Evolutionary conservation across 768 basidiomycete genomes (phyloP), one percentile per base, ranked within the genome.

Genomic region (Udeniomyces megalosporus): DNA sequence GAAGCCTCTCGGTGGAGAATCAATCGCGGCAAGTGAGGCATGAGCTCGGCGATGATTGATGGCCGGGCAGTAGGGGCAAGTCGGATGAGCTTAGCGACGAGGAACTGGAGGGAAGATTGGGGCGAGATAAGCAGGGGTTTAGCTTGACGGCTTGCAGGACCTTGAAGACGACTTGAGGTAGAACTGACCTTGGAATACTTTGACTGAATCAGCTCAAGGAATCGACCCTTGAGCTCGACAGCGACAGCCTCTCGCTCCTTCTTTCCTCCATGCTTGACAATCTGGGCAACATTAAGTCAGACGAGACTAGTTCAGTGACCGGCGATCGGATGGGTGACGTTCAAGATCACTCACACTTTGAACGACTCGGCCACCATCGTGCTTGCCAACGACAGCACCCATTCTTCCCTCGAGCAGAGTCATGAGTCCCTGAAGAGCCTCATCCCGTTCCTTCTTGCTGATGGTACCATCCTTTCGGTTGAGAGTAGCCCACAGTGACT

Each of bases 111-210:
- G n/a, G n/a, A n/a, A n/a, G n/a, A n/a, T n/a, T n/a, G 58, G 20
- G 32, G 15, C 6, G 5, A 17, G 15, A 44, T 7, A 7, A 42
- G 6, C 15, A n/a, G 8, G 31, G 17, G 14, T 8, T 38, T 22
- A 24, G 15, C 11, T 22, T 3, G 34, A n/a, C 6, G 38, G 35
- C 14, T 29, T n/a, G 22, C 5, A 6, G 15, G 54, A 26, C 24
- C n/a, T n/a, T n/a, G n/a, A n/a, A n/a, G n/a, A n/a, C n/a, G n/a
- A n/a, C n/a, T n/a, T n/a, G n/a, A n/a, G n/a, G n/a, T n/a, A n/a
- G n/a, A n/a, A n/a, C n/a, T n/a, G n/a, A 85, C 88, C 78, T 90
- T 93, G 42, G 88, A 89, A 71, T 95, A 95, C 74, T 85, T 90
- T 69, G 82, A 86, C 73, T 88, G 85, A 44, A 84, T 83, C 58